phyloP scores from a whole-genome alignment of 2,329 filamentous ascomycete species.

The Eutypa lata region DNA sequence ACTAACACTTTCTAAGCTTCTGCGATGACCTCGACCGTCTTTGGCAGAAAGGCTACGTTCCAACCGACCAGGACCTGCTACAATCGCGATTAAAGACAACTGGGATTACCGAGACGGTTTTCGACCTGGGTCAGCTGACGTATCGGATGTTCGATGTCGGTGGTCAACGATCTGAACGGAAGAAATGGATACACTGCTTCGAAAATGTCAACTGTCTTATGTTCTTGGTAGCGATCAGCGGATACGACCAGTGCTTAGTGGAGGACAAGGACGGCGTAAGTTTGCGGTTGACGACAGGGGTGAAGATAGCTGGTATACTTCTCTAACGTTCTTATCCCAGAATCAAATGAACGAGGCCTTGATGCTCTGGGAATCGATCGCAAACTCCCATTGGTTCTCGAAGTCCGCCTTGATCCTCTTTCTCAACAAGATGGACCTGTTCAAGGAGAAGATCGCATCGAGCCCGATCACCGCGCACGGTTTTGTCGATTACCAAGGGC shows the following conservation, averaged over 20 bases:
- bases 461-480: conserved; percentile 71
- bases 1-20: conserved; percentile 58
- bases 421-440: conserved; percentile 84
- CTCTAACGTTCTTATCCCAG: conserved; percentile 36
- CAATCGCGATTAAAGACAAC: conserved; percentile 88
- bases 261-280: conserved; percentile 94
- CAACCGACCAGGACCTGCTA: conserved; percentile 90
- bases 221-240: conserved; percentile 92
- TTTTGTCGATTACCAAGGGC: conserved; percentile 76
- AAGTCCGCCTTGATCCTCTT: conserved; percentile 80
- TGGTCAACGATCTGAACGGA: conserved; percentile 86
- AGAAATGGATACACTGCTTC: conserved; percentile 98
- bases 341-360: conserved; percentile 90
- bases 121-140: conserved; percentile 85
- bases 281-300: conserved; percentile 14
- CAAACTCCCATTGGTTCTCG: conserved; percentile 83
- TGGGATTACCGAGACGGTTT: conserved; percentile 92
- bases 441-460: conserved; percentile 69
- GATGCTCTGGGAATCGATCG: conserved; percentile 83
- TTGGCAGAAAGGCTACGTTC: conserved; percentile 75
- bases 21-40: conserved; percentile 75
- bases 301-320: conserved; percentile 5
- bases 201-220: conserved; percentile 90
- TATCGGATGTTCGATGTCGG: conserved; percentile 98
- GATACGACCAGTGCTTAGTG: conserved; percentile 93